Conservation (phyloP, 208 protist species). For the Acanthamoeba triangularis region DNA sequence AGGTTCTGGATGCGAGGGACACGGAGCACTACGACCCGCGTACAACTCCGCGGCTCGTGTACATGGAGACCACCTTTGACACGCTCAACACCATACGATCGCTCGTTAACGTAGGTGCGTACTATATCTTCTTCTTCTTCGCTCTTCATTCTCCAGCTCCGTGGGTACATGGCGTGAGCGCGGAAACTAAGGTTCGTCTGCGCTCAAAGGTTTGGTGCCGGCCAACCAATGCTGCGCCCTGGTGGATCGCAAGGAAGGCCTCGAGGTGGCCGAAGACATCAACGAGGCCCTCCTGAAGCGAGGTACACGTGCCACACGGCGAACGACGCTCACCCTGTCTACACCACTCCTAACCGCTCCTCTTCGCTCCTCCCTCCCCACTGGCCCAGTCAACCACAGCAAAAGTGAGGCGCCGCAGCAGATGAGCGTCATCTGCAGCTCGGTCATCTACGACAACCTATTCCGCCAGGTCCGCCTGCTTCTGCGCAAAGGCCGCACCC, state of each 20-base stretch:
- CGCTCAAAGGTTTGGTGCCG: neutral
- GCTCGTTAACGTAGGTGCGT: neutral
- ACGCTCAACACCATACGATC: constrained; percentile 10
- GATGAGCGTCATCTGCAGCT: constrained; percentile 33
- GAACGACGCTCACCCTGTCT: too few species aligned
- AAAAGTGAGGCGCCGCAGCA: neutral
- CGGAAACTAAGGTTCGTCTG: neutral
- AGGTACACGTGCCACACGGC: neutral
- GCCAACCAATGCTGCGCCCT: neutral
- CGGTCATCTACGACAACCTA: constrained; percentile 35
- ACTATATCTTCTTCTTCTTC: too few species aligned
- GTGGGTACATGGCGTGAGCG: neutral
- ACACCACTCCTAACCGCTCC: too few species aligned
- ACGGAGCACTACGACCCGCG: neutral
- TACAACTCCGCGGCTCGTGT: neutral
- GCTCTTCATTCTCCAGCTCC: neutral
- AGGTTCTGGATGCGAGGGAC: neutral
- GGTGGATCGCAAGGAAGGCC: neutral
- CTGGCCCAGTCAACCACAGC: neutral
- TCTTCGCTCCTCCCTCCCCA: too few species aligned
- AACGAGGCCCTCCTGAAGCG: neutral
- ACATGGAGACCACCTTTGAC: constrained; percentile 27
- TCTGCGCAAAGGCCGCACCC: neutral
- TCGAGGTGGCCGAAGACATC: constrained; percentile 17
- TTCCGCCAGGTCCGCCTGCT: constrained; percentile 15